Evolutionary conservation across 1,139 yeast species (phyloP).

Genomic region (Magnusiomyces starmeri): DNA sequence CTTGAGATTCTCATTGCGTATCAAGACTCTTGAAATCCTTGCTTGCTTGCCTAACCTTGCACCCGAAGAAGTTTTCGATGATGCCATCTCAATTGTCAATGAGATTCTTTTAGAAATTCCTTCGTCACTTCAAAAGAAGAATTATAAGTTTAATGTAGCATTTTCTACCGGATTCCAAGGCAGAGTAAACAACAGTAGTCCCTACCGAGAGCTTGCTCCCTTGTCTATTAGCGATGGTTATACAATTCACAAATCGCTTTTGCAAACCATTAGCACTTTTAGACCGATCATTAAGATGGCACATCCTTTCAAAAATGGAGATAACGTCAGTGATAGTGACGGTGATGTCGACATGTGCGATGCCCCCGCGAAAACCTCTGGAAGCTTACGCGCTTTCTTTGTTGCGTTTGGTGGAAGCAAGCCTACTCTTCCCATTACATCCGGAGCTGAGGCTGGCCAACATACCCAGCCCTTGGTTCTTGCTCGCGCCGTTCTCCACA

Average conservation of each 20-base stretch:
- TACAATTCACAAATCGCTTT: constrained; percentile 2
- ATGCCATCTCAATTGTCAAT: background rate
- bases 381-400: constrained; percentile 22
- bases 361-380: constrained; percentile 22
- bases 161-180: constrained; percentile 7
- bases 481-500: constrained; percentile 29
- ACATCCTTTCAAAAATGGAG: constrained; percentile 17
- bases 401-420: constrained; percentile 19
- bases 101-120: background rate
- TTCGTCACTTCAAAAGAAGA: background rate
- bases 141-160: background rate
- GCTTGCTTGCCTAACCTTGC: background rate
- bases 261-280: constrained; percentile 8
- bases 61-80: background rate
- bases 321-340: no score
- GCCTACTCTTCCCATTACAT: constrained; percentile 11
- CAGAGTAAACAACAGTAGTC: constrained; percentile 2
- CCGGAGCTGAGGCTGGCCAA: constrained; percentile 20
- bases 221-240: constrained; percentile 2
- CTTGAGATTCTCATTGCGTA: background rate
- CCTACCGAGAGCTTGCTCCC: background rate
- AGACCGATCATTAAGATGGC: constrained; percentile 21
- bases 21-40: background rate
- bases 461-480: constrained; percentile 25
- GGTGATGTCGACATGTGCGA: constrained; percentile 28